Base-by-base conservation (phyloP, 108 stramenopile genomes). In the Licmophora abbreviata region DNA sequence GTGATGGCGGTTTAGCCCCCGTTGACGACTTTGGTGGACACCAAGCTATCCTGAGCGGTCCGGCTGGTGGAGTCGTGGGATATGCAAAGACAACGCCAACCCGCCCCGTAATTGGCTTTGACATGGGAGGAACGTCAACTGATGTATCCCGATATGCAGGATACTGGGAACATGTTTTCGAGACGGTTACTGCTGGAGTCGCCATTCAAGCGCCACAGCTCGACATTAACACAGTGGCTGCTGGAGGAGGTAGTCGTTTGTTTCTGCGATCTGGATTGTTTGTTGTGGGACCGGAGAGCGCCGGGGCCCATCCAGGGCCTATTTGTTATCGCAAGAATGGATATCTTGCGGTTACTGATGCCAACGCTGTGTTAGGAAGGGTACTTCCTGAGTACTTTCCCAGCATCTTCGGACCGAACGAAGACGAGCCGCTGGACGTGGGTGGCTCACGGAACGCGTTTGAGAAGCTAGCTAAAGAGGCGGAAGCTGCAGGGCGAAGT, bases 61-160 rank as follows among this genome's bases (percentile, higher is more conserved):
- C 95, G 0, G 97, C 95, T 6, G 63, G 75, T 23, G 75, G 75
- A 30, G 94, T 95, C n/a, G 97, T 97, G 23, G 98, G 98, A 6
- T 99, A 97, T 72, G 98, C 95, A 29, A 86, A 92, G 64, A 97
- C 98, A 6, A n/a, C 67, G 44, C 34, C 65, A 44, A n/a, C n/a
- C n/a, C 22, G 57, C 66, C 85, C 96, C n/a, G 86, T 94, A 31
- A 97, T 99, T 53, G 98, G 98, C 34, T 97, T 97, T 61, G 98
- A 99, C 64, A 96, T 96, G 97, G 98, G 98, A 37, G 98, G 98
- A 1, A 99, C 98, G 0, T 81, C 76, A 30, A 99, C 95, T 1
- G 96, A 97, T 64, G 95, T 95, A 8, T 81, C 84, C 0, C 73
- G 92, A 29, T 93, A 86, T 47, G 95, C 77, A 32, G 96, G 96